Base-by-base conservation (phyloP, 441 rosid genomes). In the Bruguiera hainesii region DNA sequence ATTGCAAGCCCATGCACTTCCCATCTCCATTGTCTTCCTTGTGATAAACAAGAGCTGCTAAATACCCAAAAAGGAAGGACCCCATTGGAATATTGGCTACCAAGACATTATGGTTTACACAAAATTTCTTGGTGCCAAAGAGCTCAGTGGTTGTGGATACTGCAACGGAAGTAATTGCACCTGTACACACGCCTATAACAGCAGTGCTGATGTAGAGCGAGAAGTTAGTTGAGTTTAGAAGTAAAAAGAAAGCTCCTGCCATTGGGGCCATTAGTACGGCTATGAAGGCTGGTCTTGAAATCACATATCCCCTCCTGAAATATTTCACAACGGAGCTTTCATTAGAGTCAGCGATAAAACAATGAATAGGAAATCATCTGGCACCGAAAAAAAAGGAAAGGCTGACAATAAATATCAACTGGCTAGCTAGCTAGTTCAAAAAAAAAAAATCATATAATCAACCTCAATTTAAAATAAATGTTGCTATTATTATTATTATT, bases 41-140 rank as follows among this genome's bases (percentile, higher is more conserved):
- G 67, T 31, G 92, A 77, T 90, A 93, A 31, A 82, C 29, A 25
- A 86, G 52, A 4, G 97, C 97, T 0, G 98, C 97, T 1, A 82
- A 33, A 26, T 77, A 83, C 13, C 98, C 98, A 26, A 84, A 93
- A 26, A 76, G 10, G 29, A 87, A 87, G 21, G 97, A 89, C 0
- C 98, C 98, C 0, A 93, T 53, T 0, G 98, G 97, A 69, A 93
- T 93, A 68, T 82, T 93, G 4, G 81, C 79, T 3, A 93, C 90
- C 29, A 93, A 74, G 10, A 93, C 70, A 59, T 91, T 76, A 23
- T 67, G 76, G 64, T 60, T 76, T 16, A 68, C 79, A 11, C 86
- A 75, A 55, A 93, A 87, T 26, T 87, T 75, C 35, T 82, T 82
- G 4, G 80, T 69, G 37, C 96, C 97, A 55, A 91, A 93, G 10